Evolutionary conservation across 495 filamentous ascomycete genomes (phyloP).

Genomic region (Sabuloglossum arenarium): DNA sequence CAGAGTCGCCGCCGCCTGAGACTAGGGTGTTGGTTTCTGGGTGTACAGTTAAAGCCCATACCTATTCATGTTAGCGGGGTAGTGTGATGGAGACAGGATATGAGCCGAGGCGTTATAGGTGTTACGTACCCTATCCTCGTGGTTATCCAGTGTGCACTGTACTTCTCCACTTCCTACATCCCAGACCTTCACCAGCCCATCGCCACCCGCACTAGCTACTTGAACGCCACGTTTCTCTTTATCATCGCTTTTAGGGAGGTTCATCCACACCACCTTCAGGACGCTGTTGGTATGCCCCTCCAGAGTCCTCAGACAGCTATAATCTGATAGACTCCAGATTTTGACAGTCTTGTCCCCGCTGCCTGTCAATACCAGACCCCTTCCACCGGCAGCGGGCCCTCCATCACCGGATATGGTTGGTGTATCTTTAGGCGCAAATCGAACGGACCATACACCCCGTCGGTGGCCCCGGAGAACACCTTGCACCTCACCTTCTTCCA

Average conservation of each 20-base stretch:
- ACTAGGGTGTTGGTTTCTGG: slow-evolving; percentile 43
- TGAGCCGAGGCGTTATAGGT: background rate
- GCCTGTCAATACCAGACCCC: slow-evolving; percentile 66
- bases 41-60: slow-evolving; percentile 68
- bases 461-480: slow-evolving; percentile 83
- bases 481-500: slow-evolving; percentile 66
- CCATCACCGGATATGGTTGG: slow-evolving; percentile 49
- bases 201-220: slow-evolving; percentile 73
- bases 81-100: background rate
- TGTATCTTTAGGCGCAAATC: slow-evolving; percentile 60
- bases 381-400: slow-evolving; percentile 32
- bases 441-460: slow-evolving; percentile 85
- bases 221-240: slow-evolving; percentile 32
- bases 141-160: slow-evolving; percentile 81
- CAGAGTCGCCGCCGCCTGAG: slow-evolving; percentile 75
- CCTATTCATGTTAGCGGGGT: background rate
- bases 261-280: slow-evolving; percentile 81
- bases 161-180: slow-evolving; percentile 59
- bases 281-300: slow-evolving; percentile 94
- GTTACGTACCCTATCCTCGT: slow-evolving; percentile 48
- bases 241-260: slow-evolving; percentile 28
- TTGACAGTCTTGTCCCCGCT: slow-evolving; percentile 84
- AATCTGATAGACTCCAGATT: slow-evolving; percentile 85
- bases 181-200: slow-evolving; percentile 96
- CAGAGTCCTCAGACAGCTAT: slow-evolving; percentile 79